Conservation (phyloP, 2,329 filamentous ascomycete species). For the Fusarium verrucosum region DNA sequence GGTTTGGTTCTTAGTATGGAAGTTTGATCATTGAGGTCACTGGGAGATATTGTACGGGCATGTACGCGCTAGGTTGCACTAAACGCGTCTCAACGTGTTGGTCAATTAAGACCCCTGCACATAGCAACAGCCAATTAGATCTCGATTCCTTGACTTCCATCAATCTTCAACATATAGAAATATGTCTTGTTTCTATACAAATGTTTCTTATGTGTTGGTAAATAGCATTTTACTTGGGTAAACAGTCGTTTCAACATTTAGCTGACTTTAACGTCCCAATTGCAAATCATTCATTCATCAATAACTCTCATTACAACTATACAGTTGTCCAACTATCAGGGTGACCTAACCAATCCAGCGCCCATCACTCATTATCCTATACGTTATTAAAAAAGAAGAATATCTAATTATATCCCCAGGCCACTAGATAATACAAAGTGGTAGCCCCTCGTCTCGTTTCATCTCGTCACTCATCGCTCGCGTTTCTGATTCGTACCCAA, state of each 20-base stretch:
- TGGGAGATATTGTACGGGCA: no score
- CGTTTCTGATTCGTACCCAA: conserved; percentile 55
- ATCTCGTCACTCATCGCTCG: conserved; percentile 36
- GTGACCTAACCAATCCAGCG: conserved; percentile 29
- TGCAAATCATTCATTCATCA: background rate
- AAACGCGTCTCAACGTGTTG: conserved; percentile 46
- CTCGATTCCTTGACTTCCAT: background rate
- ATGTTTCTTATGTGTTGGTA: background rate
- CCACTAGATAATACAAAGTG: conserved; percentile 1
- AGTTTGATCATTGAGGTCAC: conserved; percentile 37
- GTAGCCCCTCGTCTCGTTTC: conserved; percentile 10
- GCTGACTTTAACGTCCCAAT: no score
- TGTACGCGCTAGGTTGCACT: conserved; percentile 34
- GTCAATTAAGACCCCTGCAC: conserved; percentile 44
- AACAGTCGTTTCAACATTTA: background rate
- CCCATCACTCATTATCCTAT: conserved; percentile 37
- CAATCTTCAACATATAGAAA: background rate
- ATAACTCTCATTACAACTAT: conserved; percentile 7
- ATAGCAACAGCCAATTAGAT: conserved; percentile 17
- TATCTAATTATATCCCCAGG: conserved; percentile 31
- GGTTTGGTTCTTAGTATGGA: conserved; percentile 5
- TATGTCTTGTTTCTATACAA: background rate
- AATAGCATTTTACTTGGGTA: background rate
- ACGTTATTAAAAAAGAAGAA: conserved; percentile 32
- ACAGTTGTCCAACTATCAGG: conserved; percentile 9